Base-by-base conservation (phyloP, 2,329 filamentous ascomycete genomes). In the Xylariaceae sp. region DNA sequence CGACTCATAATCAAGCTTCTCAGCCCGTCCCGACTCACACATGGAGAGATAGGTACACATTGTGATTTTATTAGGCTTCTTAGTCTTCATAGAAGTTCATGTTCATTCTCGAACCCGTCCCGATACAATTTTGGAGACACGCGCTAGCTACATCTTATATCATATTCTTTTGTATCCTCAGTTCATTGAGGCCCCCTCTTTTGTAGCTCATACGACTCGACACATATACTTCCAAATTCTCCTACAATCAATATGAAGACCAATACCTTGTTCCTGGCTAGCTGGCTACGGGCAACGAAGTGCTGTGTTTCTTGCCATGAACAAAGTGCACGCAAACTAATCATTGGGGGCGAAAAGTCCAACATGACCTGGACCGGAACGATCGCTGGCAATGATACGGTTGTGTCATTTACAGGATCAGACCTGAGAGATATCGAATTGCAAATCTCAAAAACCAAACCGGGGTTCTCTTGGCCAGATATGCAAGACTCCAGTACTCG, bases 281-380 rank as follows among this genome's bases (percentile, higher is more conserved):
- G 36, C 13, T 42, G 50, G 31, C 47, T 53, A 11, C 22, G 48
- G 9, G 33, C 13, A 5, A 13, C 22, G 10, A 38, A 28, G 2
- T 13, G 14, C 17, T 46, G 16, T 14, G 18, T 48, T 22, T 12
- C 17, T 1, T 40, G 18, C n/a, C 38, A 19, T 38, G 44, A 40
- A 16, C 18, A n/a, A 14, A 31, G 31, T 14, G 14, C 17, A 6
- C 16, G 42, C 12, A 34, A 11, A 18, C 10, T 18, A 19, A 10
- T 10, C 5, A 33, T 13, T 6, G 17, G 6, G 2, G 13, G 13
- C 3, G 17, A 36, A n/a, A 46, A 40, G n/a, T 41, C 48, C 36
- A 36, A 34, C 22, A 48, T 58, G 18, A 50, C 48, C 6, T 56
- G 56, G 56, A 58, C 53, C 5, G 53, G 56, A 3, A 34, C 2